phyloP scores from a whole-genome alignment of 2,329 filamentous ascomycete species.

The Pseudogymnoascus sp. region DNA sequence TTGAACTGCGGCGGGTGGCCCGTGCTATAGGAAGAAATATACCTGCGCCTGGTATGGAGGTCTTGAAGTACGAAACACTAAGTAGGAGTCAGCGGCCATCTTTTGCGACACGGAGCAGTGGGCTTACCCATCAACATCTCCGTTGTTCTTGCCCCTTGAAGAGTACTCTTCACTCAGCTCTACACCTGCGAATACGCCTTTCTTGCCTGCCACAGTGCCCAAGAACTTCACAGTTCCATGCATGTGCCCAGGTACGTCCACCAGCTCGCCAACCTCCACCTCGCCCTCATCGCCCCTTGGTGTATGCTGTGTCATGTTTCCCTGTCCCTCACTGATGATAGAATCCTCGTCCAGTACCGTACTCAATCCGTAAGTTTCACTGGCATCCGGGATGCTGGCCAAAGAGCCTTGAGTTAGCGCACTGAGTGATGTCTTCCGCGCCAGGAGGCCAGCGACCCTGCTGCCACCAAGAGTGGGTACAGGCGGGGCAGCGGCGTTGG shows the following conservation, averaged over 20 bases:
- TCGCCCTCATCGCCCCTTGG: constrained; percentile 44
- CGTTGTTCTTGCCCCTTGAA: constrained; percentile 82
- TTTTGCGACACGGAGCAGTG: constrained; percentile 15
- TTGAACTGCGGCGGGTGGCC: constrained; percentile 58
- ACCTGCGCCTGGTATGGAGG: constrained; percentile 67
- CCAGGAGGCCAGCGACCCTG: constrained; percentile 32
- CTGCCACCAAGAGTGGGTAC: constrained; percentile 16
- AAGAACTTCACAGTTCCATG: constrained; percentile 82
- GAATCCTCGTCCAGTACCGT: constrained; percentile 39
- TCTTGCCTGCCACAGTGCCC: constrained; percentile 78
- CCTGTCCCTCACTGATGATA: constrained; percentile 24
- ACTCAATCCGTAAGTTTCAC: constrained; percentile 52
- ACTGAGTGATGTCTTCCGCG: constrained; percentile 63
- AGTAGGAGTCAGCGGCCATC: constrained; percentile 20
- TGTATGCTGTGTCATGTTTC: constrained; percentile 44
- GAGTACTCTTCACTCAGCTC: constrained; percentile 79
- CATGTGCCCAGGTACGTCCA: constrained; percentile 93
- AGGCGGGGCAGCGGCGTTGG: constrained; percentile 6
- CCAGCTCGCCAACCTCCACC: constrained; percentile 68
- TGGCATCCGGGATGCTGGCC: constrained; percentile 58
- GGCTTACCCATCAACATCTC: constrained; percentile 85
- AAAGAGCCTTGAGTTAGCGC: constrained; percentile 57
- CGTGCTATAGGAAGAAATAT: constrained; percentile 89
- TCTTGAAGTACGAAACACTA: constrained; percentile 71
- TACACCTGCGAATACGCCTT: constrained; percentile 84